Percentiles rank a stretch among this genome's conserved stretches.
Evolutionary conservation across 176 grass and related monocot genomes (phyloP).

Genomic region (Alopecurus myosuroides): DNA sequence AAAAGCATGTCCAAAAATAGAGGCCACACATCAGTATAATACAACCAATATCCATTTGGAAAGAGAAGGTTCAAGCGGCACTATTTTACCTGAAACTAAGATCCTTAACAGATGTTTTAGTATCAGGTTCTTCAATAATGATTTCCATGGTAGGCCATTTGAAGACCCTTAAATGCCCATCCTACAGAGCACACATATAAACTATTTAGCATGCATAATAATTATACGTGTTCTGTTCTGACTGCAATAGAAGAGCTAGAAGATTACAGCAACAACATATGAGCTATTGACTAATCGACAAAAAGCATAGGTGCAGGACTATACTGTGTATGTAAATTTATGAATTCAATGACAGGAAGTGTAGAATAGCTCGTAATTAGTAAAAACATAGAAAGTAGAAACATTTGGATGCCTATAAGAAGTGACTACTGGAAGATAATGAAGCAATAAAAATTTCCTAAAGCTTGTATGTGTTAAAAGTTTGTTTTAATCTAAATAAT

Average conservation of each 20-base stretch:
- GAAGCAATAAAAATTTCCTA: neutral
- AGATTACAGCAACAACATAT: neutral
- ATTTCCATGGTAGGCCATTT: conserved; percentile 79
- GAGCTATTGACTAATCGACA: neutral
- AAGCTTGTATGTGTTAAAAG: neutral
- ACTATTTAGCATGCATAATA: neutral
- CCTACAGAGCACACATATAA: conserved; percentile 36
- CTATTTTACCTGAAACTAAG: conserved; percentile 68
- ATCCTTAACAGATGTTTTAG: conserved; percentile 78
- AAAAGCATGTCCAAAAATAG: conserved; percentile 22
- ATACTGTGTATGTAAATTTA: neutral
- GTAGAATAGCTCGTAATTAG: neutral
- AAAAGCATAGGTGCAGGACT: neutral
- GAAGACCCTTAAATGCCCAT: conserved; percentile 84
- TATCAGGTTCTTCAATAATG: conserved; percentile 63
- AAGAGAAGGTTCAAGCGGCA: neutral
- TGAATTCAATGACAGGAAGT: neutral
- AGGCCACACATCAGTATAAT: conserved; percentile 13
- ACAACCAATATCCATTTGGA: conserved; percentile 4
- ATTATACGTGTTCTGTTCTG: neutral
- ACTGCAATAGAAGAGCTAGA: neutral
- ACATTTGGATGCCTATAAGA: neutral
- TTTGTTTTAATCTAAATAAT: neutral
- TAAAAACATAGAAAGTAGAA: neutral
- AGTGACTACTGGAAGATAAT: neutral